Evolutionary conservation across 1,139 yeast species (phyloP).

Genomic region (Ogataea hybrid): DNA sequence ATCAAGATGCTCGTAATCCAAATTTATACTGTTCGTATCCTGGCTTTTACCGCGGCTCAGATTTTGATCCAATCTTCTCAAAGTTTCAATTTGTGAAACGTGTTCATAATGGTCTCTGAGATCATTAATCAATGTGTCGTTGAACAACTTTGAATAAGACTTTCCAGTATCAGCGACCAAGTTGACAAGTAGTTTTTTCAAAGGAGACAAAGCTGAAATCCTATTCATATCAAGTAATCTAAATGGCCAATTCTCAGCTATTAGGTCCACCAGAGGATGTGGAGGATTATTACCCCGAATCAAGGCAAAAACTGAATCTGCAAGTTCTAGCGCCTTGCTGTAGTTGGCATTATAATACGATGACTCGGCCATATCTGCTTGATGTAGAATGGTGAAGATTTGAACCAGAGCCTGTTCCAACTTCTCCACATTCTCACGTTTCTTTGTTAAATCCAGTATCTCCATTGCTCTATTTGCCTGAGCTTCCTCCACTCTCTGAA

Average conservation of each 20-base stretch:
- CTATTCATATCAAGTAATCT: conserved; percentile 50
- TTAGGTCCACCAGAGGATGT: conserved; percentile 29
- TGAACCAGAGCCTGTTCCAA: conserved; percentile 70
- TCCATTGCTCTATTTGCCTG: conserved; percentile 54
- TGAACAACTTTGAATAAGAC: conserved; percentile 58
- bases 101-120: conserved; percentile 54
- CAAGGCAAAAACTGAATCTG: conserved; percentile 56
- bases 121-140: conserved; percentile 56
- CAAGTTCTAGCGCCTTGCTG: conserved; percentile 48
- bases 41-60: conserved; percentile 8
- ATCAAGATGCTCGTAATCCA: conserved; percentile 37
- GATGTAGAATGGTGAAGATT: conserved; percentile 47
- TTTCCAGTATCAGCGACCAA: conserved; percentile 63
- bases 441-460: conserved; percentile 50
- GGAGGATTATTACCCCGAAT: conserved; percentile 48
- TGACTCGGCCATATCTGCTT: conserved; percentile 52
- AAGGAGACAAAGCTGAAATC: conserved; percentile 56
- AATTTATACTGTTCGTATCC: conserved; percentile 8
- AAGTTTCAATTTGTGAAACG: conserved; percentile 47
- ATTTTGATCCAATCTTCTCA: conserved; percentile 44
- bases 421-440: conserved; percentile 57
- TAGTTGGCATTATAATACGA: conserved; percentile 44
- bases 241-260: conserved; percentile 46
- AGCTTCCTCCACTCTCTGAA: conserved; percentile 44
- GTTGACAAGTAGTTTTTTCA: conserved; percentile 50